Base-by-base conservation (phyloP, 495 filamentous ascomycete species). In the Aspergillus avenaceus region DNA sequence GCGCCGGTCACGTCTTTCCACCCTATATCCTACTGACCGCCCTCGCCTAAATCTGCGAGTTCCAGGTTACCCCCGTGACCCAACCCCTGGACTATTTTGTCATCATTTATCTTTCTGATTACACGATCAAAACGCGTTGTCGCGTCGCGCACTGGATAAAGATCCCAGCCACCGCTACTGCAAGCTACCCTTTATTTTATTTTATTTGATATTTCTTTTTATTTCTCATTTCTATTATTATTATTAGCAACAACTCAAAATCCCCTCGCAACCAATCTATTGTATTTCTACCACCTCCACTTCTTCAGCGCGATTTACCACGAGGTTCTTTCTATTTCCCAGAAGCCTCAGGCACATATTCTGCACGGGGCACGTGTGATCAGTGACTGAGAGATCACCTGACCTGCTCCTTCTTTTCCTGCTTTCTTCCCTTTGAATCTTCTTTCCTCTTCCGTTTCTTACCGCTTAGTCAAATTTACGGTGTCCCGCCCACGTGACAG, bases 401-500 rank as follows among this genome's bases (percentile, higher is more conserved):
- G 55, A 53, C 49, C 23, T 34, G 12, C 25, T 21, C 42, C 46
- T 49, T 56, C 48, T 54, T 53, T 45, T 50, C 44, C 50, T 41
- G 41, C 41, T 52, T n/a, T n/a, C 24, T 49, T 29, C 38, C 40
- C 32, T 27, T 54, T 23, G 47, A 36, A 40, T 50, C 42, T 25
- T 46, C 54, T 55, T 54, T 52, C 41, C 22, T 22, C 44, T 42
- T 52, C 29, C 42, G n/a, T 43, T 37, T 44, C 45, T 32, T 54
- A 45, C 51, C 40, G 58, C 50, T 61, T 55, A 62, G 56, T 61
- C 61, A 62, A 45, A n/a, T n/a, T n/a, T 41, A 41, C 36, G 26
- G n/a, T 24, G 38, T 56, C 52, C 63, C 58, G 52, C 60, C 44
- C 72, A 75, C 72, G 72, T 76, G 71, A 76, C 48, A 22, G 5